phyloP scores from a whole-genome alignment of 129 eudicot genomes.

The Chrysanthemum lavandulifolium region DNA sequence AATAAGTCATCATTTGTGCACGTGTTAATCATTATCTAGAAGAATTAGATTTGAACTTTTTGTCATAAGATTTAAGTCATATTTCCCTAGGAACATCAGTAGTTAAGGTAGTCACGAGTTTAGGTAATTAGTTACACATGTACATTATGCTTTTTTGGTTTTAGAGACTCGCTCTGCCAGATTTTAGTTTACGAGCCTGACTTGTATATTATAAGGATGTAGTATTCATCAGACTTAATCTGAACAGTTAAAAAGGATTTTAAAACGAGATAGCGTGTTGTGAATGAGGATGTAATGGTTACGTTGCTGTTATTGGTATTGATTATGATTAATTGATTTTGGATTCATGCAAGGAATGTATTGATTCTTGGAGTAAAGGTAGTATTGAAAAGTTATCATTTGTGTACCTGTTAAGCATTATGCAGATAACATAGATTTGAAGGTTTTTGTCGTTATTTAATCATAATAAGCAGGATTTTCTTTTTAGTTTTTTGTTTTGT shows the following conservation, averaged over 20 bases:
- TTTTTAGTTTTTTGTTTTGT: neutral
- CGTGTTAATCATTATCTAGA: no score
- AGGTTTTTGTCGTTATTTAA: neutral
- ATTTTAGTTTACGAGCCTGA: neutral
- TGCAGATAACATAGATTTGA: neutral
- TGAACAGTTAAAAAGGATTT: neutral
- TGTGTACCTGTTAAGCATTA: neutral
- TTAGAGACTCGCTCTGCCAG: neutral
- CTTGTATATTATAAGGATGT: neutral
- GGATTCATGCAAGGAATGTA: neutral
- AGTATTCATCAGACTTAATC: neutral
- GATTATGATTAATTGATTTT: neutral
- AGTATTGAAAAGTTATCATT: neutral
- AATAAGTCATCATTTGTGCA: no score
- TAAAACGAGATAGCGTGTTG: neutral
- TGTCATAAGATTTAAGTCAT: no score
- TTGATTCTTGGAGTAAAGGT: neutral
- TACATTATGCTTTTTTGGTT: neutral
- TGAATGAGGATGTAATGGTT: neutral
- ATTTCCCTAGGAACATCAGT: neutral
- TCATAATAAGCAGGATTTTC: neutral
- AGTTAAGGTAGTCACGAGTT: neutral
- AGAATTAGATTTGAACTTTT: no score
- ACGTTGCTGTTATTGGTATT: slow-evolving; percentile 12
- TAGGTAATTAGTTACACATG: neutral